A percentile compares a stretch with the other conserved stretches of the same genome.
These are phyloP conservation scores for Fusarium nisikadoi DNA, from an alignment of 2,329 filamentous ascomycete genomes.

Conservation along the genomic window DNA sequence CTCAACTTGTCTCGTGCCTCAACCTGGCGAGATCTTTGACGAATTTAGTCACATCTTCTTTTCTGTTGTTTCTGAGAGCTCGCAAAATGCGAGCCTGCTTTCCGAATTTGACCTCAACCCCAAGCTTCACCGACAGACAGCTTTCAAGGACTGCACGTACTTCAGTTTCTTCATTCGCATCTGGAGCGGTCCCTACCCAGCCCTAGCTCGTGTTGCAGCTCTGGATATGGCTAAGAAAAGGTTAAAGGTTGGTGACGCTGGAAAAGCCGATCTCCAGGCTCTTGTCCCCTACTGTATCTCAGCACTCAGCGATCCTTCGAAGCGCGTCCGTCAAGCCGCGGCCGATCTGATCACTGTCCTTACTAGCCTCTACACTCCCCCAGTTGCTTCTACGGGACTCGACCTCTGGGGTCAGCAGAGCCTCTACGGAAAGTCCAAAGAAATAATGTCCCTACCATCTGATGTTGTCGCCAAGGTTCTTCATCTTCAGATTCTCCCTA, in stretches of 20 bases:
- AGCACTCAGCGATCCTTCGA: conserved; percentile 79
- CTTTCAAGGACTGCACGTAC: conserved; percentile 71
- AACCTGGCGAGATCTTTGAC: conserved; percentile 64
- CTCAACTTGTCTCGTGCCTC: conserved; percentile 63
- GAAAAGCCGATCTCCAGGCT: conserved; percentile 75
- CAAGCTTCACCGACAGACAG: conserved; percentile 64
- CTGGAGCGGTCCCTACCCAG: conserved; percentile 78
- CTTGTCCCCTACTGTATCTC: conserved; percentile 84
- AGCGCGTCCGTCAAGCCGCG: conserved; percentile 80
- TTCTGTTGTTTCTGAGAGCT: conserved; percentile 59
- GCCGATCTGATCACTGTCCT: conserved; percentile 72
- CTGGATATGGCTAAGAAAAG: conserved; percentile 71
- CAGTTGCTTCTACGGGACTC: conserved; percentile 52
- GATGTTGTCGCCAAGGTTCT: conserved; percentile 71
- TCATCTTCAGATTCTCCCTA: conserved; percentile 74
- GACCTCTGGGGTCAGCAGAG: conserved; percentile 68
- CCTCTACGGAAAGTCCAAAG: conserved; percentile 70
- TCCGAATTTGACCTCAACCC: conserved; percentile 64
- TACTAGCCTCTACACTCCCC: conserved; percentile 57
- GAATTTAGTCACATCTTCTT: conserved; percentile 70
- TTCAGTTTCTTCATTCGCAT: conserved; percentile 80
- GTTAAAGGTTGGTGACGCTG: conserved; percentile 62
- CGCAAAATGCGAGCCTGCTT: conserved; percentile 53
- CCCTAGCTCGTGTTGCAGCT: conserved; percentile 74
- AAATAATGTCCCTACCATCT: conserved; percentile 67